Conservation (phyloP, 129 eudicot genomes). For the Centaurea solstitialis region DNA sequence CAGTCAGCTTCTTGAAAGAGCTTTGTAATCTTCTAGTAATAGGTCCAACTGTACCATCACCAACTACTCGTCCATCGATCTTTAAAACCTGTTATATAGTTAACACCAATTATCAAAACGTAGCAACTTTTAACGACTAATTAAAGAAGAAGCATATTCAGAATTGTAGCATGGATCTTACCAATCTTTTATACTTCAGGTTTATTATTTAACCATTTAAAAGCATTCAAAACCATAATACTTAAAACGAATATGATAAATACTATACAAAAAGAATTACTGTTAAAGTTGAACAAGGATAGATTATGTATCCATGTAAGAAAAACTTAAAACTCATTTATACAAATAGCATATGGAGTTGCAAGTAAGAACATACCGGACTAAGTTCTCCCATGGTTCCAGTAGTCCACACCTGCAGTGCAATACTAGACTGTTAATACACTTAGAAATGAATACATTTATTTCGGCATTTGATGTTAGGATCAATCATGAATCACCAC, state of each 20-base stretch:
- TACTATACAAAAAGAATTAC: background rate
- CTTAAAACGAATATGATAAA: no score
- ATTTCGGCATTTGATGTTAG: background rate
- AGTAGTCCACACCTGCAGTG: conserved; percentile 77
- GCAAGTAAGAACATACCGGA: conserved; percentile 62
- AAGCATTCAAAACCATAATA: no score
- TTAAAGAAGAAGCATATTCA: background rate
- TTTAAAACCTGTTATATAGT: conserved; percentile 54
- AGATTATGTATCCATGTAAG: background rate
- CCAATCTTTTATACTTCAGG: background rate
- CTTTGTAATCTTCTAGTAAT: conserved; percentile 72
- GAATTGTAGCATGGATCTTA: background rate
- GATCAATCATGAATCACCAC: background rate
- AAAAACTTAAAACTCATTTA: background rate
- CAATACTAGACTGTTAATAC: background rate
- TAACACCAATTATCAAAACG: background rate
- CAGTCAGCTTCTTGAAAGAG: conserved; percentile 57
- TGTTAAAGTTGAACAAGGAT: background rate
- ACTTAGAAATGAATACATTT: background rate
- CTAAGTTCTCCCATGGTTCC: conserved; percentile 96
- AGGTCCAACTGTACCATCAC: conserved; percentile 85
- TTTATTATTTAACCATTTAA: no score
- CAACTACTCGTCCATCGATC: conserved; percentile 87
- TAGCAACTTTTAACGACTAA: background rate
- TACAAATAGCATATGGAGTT: background rate